These are phyloP conservation scores for Pterocarpus macrocarpus DNA, from an alignment of 306 rosid species.

Conservation along the genomic window DNA sequence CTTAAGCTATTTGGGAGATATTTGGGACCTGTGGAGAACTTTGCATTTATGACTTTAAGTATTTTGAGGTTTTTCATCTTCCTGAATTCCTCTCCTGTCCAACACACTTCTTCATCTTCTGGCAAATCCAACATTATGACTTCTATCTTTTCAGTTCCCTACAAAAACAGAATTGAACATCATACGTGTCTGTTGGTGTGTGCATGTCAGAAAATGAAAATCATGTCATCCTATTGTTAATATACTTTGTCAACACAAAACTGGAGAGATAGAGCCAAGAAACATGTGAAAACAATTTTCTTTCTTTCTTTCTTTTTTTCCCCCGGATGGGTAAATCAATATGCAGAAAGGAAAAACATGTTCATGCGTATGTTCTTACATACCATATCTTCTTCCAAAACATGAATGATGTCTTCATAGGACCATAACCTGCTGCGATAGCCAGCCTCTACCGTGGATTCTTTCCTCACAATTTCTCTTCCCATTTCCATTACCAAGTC, in stretches of 20 bases:
- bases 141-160: conserved; percentile 26
- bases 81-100: neutral
- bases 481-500: conserved; percentile 27
- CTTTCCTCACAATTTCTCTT: conserved; percentile 5
- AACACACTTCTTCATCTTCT: neutral
- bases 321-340: neutral
- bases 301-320: too few species aligned
- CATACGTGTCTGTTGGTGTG: neutral
- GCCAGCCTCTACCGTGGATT: conserved; percentile 1
- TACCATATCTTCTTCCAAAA: conserved; percentile 10
- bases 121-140: conserved; percentile 5
- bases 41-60: neutral
- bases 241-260: too few species aligned
- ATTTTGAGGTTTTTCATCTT: conserved; percentile 34
- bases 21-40: neutral
- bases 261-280: too few species aligned
- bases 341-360: neutral
- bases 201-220: neutral
- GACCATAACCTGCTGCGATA: conserved; percentile 11
- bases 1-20: conserved; percentile 16
- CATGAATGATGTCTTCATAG: conserved; percentile 20
- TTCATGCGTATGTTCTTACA: neutral
- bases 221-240: too few species aligned
- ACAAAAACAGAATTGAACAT: neutral
- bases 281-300: too few species aligned